Percentiles rank a stretch among this genome's conserved stretches.
Evolutionary conservation across 139 green algal genomes (phyloP).

Genomic region (Coelastrella sp.): DNA sequence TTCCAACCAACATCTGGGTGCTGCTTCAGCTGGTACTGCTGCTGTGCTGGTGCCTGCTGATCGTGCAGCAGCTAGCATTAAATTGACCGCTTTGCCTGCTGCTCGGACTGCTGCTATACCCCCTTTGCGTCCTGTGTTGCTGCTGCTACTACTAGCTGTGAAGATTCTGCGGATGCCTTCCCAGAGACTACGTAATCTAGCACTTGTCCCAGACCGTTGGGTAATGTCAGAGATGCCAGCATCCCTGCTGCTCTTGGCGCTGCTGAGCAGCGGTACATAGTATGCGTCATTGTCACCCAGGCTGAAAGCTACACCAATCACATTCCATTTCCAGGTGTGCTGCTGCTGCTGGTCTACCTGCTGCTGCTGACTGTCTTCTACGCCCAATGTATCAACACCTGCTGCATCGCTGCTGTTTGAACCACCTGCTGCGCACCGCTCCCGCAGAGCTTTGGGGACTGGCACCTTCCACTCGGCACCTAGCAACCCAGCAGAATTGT

Average conservation of each 20-base stretch:
- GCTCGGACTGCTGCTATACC: neutral
- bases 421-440: too few relatives aligned
- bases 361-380: neutral
- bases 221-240: neutral
- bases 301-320: conserved; percentile 65
- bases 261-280: conserved; percentile 58
- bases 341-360: neutral
- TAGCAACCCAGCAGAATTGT: too few relatives aligned
- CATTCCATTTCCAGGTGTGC: conserved; percentile 4
- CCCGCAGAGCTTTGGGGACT: neutral
- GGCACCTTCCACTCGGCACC: neutral
- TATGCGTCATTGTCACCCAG: conserved; percentile 50
- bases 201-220: conserved; percentile 21
- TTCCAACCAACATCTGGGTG: neutral
- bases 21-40: conserved; percentile 32
- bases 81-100: neutral
- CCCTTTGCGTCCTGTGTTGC: neutral
- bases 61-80: neutral
- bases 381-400: neutral
- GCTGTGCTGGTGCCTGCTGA: neutral
- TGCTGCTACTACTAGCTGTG: neutral
- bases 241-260: neutral
- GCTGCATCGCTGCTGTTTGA: neutral
- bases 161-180: conserved; percentile 31
- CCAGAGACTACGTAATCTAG: conserved; percentile 47